Evolutionary conservation across 345 rosid genomes (phyloP).

Genomic region (Barbarea vulgaris): DNA sequence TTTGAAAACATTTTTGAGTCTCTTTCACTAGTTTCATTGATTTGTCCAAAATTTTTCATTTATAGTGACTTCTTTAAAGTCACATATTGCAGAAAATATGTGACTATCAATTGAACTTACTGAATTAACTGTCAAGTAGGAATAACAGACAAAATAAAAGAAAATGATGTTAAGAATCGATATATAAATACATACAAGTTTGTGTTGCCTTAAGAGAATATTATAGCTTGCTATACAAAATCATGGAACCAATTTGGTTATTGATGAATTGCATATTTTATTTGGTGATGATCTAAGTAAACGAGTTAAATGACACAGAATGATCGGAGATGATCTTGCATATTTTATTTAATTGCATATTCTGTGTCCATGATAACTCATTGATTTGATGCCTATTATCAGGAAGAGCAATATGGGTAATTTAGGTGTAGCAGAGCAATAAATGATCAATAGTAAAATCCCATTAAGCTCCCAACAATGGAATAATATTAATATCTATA

Average conservation of each 20-base stretch:
- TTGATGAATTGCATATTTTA: not conserved
- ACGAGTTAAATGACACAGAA: too few relatives aligned
- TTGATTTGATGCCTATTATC: not conserved
- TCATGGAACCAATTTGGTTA: not conserved
- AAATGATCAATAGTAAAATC: too few relatives aligned
- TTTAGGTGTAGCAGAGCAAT: not conserved
- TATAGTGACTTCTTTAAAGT: too few relatives aligned
- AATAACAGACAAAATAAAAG: too few relatives aligned
- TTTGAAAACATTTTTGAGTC: not conserved
- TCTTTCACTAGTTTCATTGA: not conserved
- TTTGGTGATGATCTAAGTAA: not conserved
- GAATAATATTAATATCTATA: too few relatives aligned
- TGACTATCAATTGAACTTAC: not conserved
- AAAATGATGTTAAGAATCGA: too few relatives aligned
- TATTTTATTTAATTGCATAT: too few relatives aligned
- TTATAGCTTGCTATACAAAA: too few relatives aligned
- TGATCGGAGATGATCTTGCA: too few relatives aligned
- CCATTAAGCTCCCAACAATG: too few relatives aligned
- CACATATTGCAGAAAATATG: not conserved
- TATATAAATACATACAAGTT: too few relatives aligned
- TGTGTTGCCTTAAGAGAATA: too few relatives aligned
- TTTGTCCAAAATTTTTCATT: not conserved
- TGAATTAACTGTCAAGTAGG: not conserved
- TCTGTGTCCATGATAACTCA: not conserved
- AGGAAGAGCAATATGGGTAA: not conserved